Evolutionary conservation across 2,329 filamentous ascomycete species (phyloP), one percentile per base, ranked within the genome.

Genomic region (Dactylellina parvicollis): DNA sequence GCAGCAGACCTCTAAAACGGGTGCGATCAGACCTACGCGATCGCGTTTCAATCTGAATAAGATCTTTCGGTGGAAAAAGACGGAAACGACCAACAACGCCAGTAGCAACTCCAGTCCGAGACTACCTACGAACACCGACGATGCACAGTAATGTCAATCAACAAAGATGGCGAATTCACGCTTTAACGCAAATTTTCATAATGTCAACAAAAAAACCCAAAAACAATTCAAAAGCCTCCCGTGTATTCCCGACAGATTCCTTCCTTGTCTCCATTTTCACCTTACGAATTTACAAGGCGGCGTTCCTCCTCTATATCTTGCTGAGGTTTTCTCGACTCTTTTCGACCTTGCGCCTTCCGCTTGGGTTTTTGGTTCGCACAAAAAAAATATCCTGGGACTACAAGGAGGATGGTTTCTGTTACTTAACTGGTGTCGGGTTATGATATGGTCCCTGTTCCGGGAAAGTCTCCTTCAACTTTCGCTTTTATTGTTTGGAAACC

Each of bases 21-120:
- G 67, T 72, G 54, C 67, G 67, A 72, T 72, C 67, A 72, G 67
- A 72, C 59, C 59, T 72, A 72, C 67, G 67, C 59, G 67, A 72
- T 72, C 67, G 54, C 67, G 67, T 59, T 72, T 72, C 67, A 72
- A 72, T 54, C 46, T 72, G 30, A 72, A 72, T 40, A 72, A 72
- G 44, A 65, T 72, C 50, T 72, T 72, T 65, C 67, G 67, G 26
- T 65, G 67, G 60, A 72, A 72, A 47, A 72, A 60, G 26, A 22
- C 42, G 56, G 66, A 71, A 22, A 56, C 38, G 66, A 49, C 24
- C n/a, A 42, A 42, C 34, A 72, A 54, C 40, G 36, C 49, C 57
- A 72, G 50, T 38, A n/a, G 12, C 16, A 36, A 7, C 38, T 47
- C 26, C 50, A 65, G 44, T 42, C 67, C 50, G 18, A 72, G 52